These are phyloP conservation scores for Chloris gayana DNA, from an alignment of 176 grass and related monocot genomes.

Conservation along the genomic window DNA sequence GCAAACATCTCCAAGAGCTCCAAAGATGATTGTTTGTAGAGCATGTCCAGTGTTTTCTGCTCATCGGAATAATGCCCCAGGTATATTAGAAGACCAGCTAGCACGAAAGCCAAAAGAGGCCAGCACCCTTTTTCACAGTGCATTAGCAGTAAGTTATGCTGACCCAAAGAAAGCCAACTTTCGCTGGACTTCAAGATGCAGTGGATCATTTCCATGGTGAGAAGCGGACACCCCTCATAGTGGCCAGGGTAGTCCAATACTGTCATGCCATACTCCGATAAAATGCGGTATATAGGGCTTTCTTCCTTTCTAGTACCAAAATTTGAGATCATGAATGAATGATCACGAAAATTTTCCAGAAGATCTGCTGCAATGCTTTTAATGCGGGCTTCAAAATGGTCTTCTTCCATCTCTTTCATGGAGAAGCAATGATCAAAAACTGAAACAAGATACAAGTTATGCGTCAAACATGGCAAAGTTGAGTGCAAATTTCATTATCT, in stretches of 20 bases:
- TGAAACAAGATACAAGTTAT: conserved; percentile 40
- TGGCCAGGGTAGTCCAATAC: conserved; percentile 82
- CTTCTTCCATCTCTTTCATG: conserved; percentile 55
- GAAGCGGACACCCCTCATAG: conserved; percentile 85
- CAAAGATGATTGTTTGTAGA: conserved; percentile 79
- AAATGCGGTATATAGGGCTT: conserved; percentile 67
- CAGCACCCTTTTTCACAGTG: conserved; percentile 80
- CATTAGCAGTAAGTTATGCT: conserved; percentile 74
- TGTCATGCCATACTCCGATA: conserved; percentile 72
- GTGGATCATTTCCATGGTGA: conserved; percentile 83
- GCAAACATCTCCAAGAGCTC: conserved; percentile 77
- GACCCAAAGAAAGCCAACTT: conserved; percentile 81
- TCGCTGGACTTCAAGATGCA: conserved; percentile 84
- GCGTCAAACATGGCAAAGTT: conserved; percentile 31
- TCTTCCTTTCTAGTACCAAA: conserved; percentile 62
- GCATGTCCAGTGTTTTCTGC: conserved; percentile 86
- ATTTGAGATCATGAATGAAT: conserved; percentile 82
- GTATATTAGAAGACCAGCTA: conserved; percentile 83
- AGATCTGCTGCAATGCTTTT: conserved; percentile 58
- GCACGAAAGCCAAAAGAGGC: conserved; percentile 90
- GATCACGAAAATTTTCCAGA: conserved; percentile 62
- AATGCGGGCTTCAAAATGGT: conserved; percentile 62
- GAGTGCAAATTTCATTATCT: background rate
- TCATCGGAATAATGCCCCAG: conserved; percentile 79
- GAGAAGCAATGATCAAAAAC: conserved; percentile 90